A percentile compares a stretch with the other conserved stretches of the same genome.
phyloP scores from a whole-genome alignment of 2,329 filamentous ascomycete species.

The Epichloe aotearoae region DNA sequence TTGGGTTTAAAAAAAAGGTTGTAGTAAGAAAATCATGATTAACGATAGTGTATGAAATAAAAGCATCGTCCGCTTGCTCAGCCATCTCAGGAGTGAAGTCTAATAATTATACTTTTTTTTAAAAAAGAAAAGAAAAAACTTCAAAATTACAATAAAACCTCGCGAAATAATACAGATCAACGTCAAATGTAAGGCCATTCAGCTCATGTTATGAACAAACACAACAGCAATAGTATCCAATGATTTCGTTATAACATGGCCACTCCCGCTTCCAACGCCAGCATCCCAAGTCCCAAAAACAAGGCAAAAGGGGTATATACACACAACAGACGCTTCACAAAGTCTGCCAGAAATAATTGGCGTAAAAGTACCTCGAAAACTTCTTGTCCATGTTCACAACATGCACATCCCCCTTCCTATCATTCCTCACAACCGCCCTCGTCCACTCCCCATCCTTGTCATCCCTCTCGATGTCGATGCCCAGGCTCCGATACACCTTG shows the following conservation, averaged over 20 bases:
- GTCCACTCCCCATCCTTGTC: conserved; percentile 65
- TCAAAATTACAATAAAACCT: too few relatives aligned
- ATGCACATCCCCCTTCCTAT: conserved; percentile 74
- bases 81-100: neutral
- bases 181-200: too few relatives aligned
- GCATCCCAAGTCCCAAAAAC: neutral
- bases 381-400: conserved; percentile 90
- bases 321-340: conserved; percentile 33
- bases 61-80: neutral
- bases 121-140: too few relatives aligned
- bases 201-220: too few relatives aligned
- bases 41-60: neutral
- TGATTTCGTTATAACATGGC: too few relatives aligned
- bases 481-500: conserved; percentile 81
- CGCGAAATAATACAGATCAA: too few relatives aligned
- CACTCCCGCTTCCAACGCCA: too few relatives aligned
- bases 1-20: neutral
- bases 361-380: conserved; percentile 83
- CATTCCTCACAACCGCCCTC: conserved; percentile 75
- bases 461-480: conserved; percentile 74
- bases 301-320: neutral
- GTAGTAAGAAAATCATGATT: neutral
- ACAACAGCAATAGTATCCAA: too few relatives aligned
- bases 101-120: rapidly evolving
- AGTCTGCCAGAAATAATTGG: conserved; percentile 91